A percentile compares a stretch with the other conserved stretches of the same genome.
These are phyloP conservation scores for Neophaeococcomyces mojaviensis DNA, from an alignment of 2,329 filamentous ascomycete species.

Conservation along the genomic window DNA sequence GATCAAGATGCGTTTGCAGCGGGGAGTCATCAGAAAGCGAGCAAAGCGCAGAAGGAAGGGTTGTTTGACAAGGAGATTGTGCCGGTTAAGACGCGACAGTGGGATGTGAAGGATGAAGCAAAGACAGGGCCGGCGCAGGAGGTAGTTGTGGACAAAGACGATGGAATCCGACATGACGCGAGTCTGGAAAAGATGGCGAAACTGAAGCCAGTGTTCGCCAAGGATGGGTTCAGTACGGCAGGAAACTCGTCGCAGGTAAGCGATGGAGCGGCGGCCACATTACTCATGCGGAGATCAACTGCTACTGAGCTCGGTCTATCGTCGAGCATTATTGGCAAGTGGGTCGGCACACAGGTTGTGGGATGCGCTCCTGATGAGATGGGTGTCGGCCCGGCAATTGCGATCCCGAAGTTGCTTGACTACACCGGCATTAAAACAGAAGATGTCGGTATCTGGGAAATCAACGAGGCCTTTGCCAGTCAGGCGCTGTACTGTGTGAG, in stretches of 20 bases:
- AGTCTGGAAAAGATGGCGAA: slow-evolving; percentile 63
- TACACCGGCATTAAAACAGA: slow-evolving; percentile 57
- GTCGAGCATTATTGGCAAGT: slow-evolving; percentile 68
- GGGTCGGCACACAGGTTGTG: slow-evolving; percentile 65
- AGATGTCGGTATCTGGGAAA: slow-evolving; percentile 82
- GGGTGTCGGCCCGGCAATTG: slow-evolving; percentile 81
- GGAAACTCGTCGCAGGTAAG: slow-evolving; percentile 81
- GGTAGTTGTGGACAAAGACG: slow-evolving; percentile 67
- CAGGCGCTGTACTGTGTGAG: slow-evolving; percentile 64
- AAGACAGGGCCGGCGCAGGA: slow-evolving; percentile 43
- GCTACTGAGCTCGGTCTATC: slow-evolving; percentile 65
- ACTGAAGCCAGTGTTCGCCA: slow-evolving; percentile 78
- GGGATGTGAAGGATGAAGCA: slow-evolving; percentile 56
- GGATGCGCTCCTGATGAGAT: slow-evolving; percentile 87
- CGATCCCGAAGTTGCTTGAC: slow-evolving; percentile 72
- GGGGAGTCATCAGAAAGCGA: slow-evolving; percentile 65
- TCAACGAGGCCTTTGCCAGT: slow-evolving; percentile 72
- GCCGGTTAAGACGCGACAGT: slow-evolving; percentile 64
- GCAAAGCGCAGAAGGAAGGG: slow-evolving; percentile 60
- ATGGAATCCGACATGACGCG: slow-evolving; percentile 67
- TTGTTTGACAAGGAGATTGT: slow-evolving; percentile 73
- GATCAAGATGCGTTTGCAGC: slow-evolving; percentile 82
- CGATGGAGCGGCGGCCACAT: slow-evolving; percentile 75
- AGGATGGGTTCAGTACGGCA: slow-evolving; percentile 69
- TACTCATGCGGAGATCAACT: slow-evolving; percentile 78